Base-by-base conservation (phyloP, 2,329 filamentous ascomycete genomes). In the Purpureocillium takamizusanense region DNA sequence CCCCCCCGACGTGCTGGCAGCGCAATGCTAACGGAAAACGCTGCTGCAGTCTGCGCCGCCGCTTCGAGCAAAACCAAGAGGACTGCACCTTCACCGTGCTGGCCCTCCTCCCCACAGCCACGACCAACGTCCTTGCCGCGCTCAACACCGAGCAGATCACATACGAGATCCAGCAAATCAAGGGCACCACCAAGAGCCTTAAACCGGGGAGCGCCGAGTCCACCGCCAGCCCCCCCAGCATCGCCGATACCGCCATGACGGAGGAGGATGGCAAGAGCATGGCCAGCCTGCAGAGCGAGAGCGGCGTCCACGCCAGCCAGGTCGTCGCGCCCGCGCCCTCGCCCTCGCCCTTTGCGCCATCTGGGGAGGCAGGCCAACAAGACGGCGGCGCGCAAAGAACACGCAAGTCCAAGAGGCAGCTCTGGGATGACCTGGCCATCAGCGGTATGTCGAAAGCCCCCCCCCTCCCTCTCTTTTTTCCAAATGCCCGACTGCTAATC, bases 1-100 rank as follows among this genome's bases (percentile, higher is more conserved):
- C 21, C 21, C 6, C 21, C 21, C 6, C 21, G 6, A 25, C 21
- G 21, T 25, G 28, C 33, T 35, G 13, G 37, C 21, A 4, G 14
- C n/a, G 6, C 16, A 29, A 13, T 29, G 27, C 34, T 6, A n/a
- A n/a, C 37, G 33, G 37, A 30, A n/a, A 5, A 3, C 18, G 11
- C 4, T 25, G 13, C 23, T 21, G 21, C 52, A 97, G 90, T 62
- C 76, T 98, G 44, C 88, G 89, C 37, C 84, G 92, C 42, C 85
- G 92, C 55, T 98, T 98, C 65, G 87, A 97, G 61, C 92, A 98
- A 64, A 98, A 98, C 62, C 92, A 98, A 60, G 90, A 95, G 59
- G 92, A 98, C 63, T 98, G 92, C 65, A 95, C 90, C 35, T 95
- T 94, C 59, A 98, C 92, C 29, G 88, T 97, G 33, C 80, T 97